A percentile compares a stretch with the other conserved stretches of the same genome.
Conservation (phyloP, 192 early-diverging fungal genomes). For the Spinellus fusiger region DNA sequence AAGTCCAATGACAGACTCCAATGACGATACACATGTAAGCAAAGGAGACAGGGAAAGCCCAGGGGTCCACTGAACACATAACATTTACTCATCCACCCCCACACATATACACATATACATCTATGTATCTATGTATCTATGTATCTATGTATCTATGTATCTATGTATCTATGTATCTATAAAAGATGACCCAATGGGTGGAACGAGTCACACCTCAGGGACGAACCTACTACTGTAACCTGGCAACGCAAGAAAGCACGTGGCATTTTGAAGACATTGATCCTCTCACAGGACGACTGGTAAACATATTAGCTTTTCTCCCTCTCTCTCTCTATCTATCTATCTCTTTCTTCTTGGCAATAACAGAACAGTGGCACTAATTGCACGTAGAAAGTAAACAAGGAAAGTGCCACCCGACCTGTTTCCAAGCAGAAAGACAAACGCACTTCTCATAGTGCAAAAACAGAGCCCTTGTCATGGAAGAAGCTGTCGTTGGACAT, state of each 20-base stretch:
- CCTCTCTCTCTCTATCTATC: background rate
- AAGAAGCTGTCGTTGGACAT: slow-evolving; percentile 13
- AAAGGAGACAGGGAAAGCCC: no score
- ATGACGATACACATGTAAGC: background rate
- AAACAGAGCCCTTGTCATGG: slow-evolving; percentile 9
- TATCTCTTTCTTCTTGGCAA: background rate
- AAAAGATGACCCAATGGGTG: slow-evolving; percentile 50
- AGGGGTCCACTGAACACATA: no score
- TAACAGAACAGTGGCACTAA: background rate
- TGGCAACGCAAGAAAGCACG: slow-evolving; percentile 49
- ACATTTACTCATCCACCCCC: no score
- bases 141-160: background rate
- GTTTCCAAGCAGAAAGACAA: no score
- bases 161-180: background rate
- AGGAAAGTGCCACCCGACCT: no score
- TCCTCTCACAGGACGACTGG: slow-evolving; percentile 39
- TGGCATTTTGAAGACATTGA: slow-evolving; percentile 51
- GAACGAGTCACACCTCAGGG: slow-evolving; percentile 45
- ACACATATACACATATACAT: no score
- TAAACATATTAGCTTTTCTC: background rate
- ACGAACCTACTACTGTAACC: slow-evolving; percentile 49
- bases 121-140: background rate
- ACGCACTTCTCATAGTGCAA: background rate
- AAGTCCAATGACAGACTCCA: background rate
- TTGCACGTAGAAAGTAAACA: background rate